phyloP scores from a whole-genome alignment of 305 asterid species.

The Fraxinus latifolia region DNA sequence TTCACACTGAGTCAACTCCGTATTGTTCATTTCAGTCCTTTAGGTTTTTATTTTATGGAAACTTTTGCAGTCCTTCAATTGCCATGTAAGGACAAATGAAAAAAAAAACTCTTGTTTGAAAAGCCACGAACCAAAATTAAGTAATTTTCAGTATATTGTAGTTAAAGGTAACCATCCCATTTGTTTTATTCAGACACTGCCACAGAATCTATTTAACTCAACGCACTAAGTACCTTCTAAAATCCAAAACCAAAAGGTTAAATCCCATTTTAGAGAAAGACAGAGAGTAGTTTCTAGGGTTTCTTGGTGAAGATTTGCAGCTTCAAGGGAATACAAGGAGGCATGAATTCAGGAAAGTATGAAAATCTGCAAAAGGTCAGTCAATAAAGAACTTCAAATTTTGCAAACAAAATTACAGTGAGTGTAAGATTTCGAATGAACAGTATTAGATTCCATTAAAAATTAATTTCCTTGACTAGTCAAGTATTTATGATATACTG shows the following conservation, averaged over 20 bases:
- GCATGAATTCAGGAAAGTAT: constrained; percentile 22
- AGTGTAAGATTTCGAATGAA: not conserved
- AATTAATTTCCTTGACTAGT: not conserved
- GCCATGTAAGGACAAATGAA: constrained; percentile 41
- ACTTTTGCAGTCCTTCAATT: constrained; percentile 19
- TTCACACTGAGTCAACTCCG: constrained; percentile 40
- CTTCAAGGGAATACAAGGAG: constrained; percentile 13
- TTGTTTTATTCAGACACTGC: constrained; percentile 39
- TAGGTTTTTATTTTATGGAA: not conserved
- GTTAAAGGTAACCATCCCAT: constrained; percentile 34
- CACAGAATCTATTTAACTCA: constrained; percentile 52
- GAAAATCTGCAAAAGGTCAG: constrained; percentile 25
- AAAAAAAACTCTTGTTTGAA: constrained; percentile 30
- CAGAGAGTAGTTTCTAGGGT: constrained; percentile 35
- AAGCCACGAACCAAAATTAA: constrained; percentile 21
- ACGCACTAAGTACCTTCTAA: constrained; percentile 37
- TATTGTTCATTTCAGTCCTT: constrained; percentile 14
- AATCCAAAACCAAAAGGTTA: constrained; percentile 6
- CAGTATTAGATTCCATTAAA: not conserved
- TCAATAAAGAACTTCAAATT: not conserved
- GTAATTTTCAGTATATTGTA: constrained; percentile 28
- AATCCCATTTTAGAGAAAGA: constrained; percentile 19
- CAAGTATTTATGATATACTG: constrained; percentile 6
- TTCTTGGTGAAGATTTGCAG: constrained; percentile 24
- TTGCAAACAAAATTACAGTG: not conserved